Conservation (phyloP, 2,329 filamentous ascomycete genomes). For the Colletotrichum tabaci region DNA sequence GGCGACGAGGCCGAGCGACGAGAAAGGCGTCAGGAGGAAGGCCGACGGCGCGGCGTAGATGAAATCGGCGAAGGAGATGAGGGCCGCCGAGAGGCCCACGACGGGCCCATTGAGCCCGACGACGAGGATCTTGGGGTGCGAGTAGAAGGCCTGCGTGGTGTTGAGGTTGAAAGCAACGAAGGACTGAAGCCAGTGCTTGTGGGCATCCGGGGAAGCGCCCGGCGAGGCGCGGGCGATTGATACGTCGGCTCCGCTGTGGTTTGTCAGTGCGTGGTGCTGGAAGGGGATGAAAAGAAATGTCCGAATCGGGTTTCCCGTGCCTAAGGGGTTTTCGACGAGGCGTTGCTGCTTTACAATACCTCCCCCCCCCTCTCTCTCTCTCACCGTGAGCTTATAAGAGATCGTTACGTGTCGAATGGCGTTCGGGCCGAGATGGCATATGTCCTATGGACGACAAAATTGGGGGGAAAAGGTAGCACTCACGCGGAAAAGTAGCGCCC, state of each 20-base stretch:
- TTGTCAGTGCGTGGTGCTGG: background rate
- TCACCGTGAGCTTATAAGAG: background rate
- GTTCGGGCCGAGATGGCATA: background rate
- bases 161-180: slow-evolving; percentile 93
- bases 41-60: slow-evolving; percentile 87
- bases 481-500: slow-evolving; percentile 93
- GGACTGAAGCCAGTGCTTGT: slow-evolving; percentile 72
- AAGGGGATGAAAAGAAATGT: background rate
- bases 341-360: slow-evolving; percentile 2
- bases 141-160: slow-evolving; percentile 90
- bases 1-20: slow-evolving; percentile 88
- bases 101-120: slow-evolving; percentile 93
- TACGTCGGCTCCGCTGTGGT: slow-evolving; percentile 84
- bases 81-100: slow-evolving; percentile 87
- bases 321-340: background rate
- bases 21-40: slow-evolving; percentile 93
- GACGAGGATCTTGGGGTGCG: slow-evolving; percentile 93
- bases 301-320: background rate
- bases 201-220: slow-evolving; percentile 52
- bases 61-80: slow-evolving; percentile 90
- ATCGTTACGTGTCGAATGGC: background rate
- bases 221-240: slow-evolving; percentile 64
- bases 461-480: slow-evolving; percentile 48
- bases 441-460: background rate
- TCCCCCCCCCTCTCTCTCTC: background rate